Evolutionary conservation across 805 yeast genomes (phyloP), one percentile per base, ranked within the genome.

Genomic region (Candida qinlingensis): DNA sequence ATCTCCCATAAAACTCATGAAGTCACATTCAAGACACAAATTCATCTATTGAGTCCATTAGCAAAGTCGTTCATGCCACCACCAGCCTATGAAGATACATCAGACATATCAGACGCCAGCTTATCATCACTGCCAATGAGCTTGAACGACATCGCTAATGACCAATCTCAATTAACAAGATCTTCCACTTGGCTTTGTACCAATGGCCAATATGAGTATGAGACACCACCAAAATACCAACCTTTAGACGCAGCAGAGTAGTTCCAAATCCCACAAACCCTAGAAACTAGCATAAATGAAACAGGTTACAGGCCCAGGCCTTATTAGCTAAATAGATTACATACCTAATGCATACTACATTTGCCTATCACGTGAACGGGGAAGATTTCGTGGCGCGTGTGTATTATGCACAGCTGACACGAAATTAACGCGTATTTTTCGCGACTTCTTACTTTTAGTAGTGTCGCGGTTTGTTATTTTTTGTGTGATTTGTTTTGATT

Each of bases 121-220:
- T 12, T 11, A 30, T 37, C 19, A 8, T 4, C 27, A 7, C 34
- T 31, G 34, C 3, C 34, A 11, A 31, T 31, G 34, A 11, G 8
- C 3, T 31, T 31, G 34, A 31, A 11, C 11, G 34, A 31, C 11
- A 11, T 11, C 11, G 3, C 34, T 31, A 3, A 31, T 31, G 26
- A 43, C 30, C 1, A 19, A n/a, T 11, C 11, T 28, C 30, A 30
- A 6, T 9, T 19, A 12, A 48, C 47, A 5, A 49, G 46, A 41
- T 55, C 56, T 0, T 49, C 53, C 19, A 46, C 54, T 2, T 57
- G 58, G 58, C 45, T 55, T 10, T 57, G 58, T 28, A 54, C 58
- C n/a, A 51, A 48, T 26, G 61, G 61, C 5, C 39, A 31, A n/a
- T 49, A 36, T 26, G 58, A 57, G 33, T 39, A 47, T 10, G 59